Conservation (phyloP, 2,329 filamentous ascomycete genomes). For the Botryotinia convoluta region DNA sequence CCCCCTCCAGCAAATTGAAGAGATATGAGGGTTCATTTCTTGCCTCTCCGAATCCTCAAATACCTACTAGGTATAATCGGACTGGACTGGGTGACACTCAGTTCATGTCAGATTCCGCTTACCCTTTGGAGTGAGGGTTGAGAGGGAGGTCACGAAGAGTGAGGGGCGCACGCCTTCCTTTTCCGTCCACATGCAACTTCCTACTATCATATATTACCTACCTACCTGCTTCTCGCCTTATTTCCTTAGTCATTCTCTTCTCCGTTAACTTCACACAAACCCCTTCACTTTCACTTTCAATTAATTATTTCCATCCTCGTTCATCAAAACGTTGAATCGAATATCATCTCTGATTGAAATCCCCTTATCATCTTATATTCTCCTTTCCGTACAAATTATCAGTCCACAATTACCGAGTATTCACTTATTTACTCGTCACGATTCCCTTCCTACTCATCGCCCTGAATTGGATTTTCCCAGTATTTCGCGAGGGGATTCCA, state of each 20-base stretch:
- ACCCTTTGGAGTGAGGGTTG: neutral
- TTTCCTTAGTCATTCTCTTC: slow-evolving; percentile 1
- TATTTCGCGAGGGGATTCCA: neutral
- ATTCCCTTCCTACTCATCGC: neutral
- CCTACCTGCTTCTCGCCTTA: neutral
- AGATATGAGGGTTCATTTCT: neutral
- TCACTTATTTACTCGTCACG: neutral
- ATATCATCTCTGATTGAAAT: neutral
- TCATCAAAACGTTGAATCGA: neutral
- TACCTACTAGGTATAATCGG: too few relatives aligned
- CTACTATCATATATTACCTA: neutral
- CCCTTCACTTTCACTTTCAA: neutral
- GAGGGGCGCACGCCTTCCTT: neutral
- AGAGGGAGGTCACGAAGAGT: neutral
- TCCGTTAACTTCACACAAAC: neutral
- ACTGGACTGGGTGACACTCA: neutral
- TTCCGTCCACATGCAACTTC: neutral
- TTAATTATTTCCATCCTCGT: neutral
- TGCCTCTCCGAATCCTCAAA: neutral
- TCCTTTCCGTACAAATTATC: neutral
- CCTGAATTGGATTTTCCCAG: neutral
- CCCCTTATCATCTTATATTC: neutral
- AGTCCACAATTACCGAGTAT: neutral
- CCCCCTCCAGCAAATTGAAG: neutral
- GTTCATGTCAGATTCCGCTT: neutral